Conservation (phyloP, 2,329 filamentous ascomycete genomes). For the Alternaria arborescens region DNA sequence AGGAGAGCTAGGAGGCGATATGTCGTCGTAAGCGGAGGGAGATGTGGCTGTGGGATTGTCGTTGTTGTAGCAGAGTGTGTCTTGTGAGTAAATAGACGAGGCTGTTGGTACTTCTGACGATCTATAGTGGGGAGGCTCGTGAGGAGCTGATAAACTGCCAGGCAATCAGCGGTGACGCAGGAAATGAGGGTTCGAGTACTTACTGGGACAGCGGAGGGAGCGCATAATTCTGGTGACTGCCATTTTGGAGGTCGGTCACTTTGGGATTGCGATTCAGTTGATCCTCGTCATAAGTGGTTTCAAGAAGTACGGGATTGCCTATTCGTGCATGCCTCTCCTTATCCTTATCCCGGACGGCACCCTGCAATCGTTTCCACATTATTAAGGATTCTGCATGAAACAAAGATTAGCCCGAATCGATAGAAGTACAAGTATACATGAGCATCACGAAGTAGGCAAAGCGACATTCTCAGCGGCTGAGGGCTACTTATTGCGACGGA, state of each 20-base stretch:
- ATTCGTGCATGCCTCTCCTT: conserved; percentile 53
- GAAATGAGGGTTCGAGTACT: conserved; percentile 20
- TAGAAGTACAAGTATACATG: conserved; percentile 13
- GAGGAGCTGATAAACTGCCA: conserved; percentile 33
- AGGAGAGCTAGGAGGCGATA: conserved; percentile 51
- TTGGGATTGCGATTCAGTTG: conserved; percentile 51
- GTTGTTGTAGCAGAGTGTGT: conserved; percentile 53
- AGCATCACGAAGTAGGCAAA: conserved; percentile 12
- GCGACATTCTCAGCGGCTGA: not conserved
- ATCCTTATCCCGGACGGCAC: conserved; percentile 54
- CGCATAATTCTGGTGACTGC: conserved; percentile 39
- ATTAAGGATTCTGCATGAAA: conserved; percentile 34
- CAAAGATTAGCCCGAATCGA: conserved; percentile 33
- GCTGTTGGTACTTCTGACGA: conserved; percentile 42
- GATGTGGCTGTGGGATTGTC: conserved; percentile 28
- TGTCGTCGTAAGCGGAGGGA: conserved; percentile 43
- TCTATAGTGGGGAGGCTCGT: conserved; percentile 34
- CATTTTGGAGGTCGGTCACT: conserved; percentile 40
- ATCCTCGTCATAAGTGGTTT: conserved; percentile 57
- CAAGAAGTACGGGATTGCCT: conserved; percentile 56
- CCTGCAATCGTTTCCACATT: conserved; percentile 65
- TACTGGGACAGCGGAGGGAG: conserved; percentile 31
- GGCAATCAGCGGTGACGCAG: conserved; percentile 2
- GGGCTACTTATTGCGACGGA: not conserved
- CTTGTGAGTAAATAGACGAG: conserved; percentile 70